Evolutionary conservation across 139 green algal species (phyloP).

Genomic region (Dunaliella primolecta): DNA sequence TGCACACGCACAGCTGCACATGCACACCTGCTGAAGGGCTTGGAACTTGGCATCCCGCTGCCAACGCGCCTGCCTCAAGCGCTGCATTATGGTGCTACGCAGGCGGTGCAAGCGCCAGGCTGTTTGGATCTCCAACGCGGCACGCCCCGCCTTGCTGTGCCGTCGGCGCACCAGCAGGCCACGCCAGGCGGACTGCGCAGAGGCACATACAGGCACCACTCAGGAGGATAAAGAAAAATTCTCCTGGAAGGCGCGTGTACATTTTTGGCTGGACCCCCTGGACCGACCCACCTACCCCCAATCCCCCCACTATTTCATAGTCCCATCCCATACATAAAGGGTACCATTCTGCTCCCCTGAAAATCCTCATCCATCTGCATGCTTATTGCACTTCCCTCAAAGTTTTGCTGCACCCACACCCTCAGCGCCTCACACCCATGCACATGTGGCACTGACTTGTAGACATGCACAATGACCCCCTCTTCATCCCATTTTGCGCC

Average conservation of each 20-base stretch:
- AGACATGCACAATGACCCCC: no score
- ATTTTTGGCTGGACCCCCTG: no score
- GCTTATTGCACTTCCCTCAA: no score
- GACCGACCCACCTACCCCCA: no score
- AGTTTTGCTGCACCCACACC: no score
- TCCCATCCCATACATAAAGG: background rate
- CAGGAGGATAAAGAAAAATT: no score
- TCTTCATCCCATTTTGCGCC: no score
- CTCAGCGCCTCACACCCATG: no score
- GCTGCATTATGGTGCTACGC: background rate
- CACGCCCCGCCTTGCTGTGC: constrained; percentile 17
- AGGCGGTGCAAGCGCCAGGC: constrained; percentile 35
- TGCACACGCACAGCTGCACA: background rate
- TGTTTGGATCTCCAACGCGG: constrained; percentile 39
- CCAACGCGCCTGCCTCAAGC: background rate
- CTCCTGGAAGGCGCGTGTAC: no score
- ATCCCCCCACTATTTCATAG: no score
- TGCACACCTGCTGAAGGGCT: background rate
- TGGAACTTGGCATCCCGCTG: background rate
- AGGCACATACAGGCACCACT: no score
- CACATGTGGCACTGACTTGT: no score
- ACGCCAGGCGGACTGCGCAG: constrained; percentile 40
- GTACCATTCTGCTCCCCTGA: background rate
- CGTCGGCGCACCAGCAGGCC: constrained; percentile 37
- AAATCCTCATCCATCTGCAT: background rate